phyloP scores from a whole-genome alignment of 176 grass and related monocot genomes.

The Panicum miliaceum region DNA sequence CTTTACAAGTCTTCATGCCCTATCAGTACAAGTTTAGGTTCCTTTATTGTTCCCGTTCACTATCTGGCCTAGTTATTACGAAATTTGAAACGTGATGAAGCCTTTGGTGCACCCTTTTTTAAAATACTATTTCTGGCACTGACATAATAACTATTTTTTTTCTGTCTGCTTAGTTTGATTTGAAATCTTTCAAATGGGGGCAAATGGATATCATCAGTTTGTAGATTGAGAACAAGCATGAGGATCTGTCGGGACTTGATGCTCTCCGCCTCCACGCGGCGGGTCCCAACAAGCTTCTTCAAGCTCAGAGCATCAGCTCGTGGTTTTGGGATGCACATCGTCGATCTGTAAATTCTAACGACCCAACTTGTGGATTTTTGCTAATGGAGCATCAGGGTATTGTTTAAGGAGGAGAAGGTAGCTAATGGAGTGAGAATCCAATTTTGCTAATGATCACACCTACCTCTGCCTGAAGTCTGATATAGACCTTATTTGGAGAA shows the following conservation, averaged over 20 bases:
- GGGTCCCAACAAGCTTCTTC: neutral
- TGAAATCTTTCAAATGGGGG: constrained; percentile 15
- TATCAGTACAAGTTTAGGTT: too few relatives aligned
- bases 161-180: neutral
- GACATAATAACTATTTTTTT: neutral
- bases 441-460: neutral
- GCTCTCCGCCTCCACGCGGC: neutral
- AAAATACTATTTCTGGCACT: neutral
- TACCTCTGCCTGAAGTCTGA: neutral
- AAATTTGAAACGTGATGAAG: too few relatives aligned
- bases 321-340: neutral
- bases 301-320: neutral
- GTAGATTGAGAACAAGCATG: neutral
- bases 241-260: constrained; percentile 41
- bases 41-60: too few relatives aligned
- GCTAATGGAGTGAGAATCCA: too few relatives aligned
- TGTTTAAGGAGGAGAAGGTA: too few relatives aligned
- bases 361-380: neutral
- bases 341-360: neutral
- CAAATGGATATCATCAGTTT: neutral
- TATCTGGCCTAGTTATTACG: too few relatives aligned
- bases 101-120: too few relatives aligned
- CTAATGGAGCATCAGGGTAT: too few relatives aligned
- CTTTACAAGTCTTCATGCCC: too few relatives aligned
- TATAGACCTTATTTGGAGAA: too few relatives aligned